Base-by-base conservation (phyloP, 345 rosid species). In the Cardamine occulta region DNA sequence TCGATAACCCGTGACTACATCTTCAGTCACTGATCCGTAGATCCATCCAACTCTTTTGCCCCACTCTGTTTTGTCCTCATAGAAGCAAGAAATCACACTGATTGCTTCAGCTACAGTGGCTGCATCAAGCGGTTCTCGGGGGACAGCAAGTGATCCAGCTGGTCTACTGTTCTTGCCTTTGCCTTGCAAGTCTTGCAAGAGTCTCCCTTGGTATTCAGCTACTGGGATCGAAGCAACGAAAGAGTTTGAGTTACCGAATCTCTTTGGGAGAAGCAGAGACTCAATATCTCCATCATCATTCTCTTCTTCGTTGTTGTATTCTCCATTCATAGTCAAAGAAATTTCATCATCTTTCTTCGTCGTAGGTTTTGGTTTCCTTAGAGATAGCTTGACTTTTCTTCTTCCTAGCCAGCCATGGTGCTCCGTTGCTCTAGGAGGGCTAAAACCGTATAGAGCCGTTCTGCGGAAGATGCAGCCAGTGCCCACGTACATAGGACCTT, bases 11-110 rank as follows among this genome's bases (percentile, higher is more conserved):
- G 96, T 88, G 29, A 88, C 93, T 3, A 88, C 96, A 79, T 90
- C 96, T 75, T 90, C 96, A 7, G 93, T 88, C 7, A 88, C 96
- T 1, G 96, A 90, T 13, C 93, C 96, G 51, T 90, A 88, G 45
- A 88, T 90, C 96, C 93, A 90, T 19, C 96, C 96, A 2, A 90
- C 93, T 78, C 90, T 76, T 62, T 85, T 86, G 2, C 96, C 91
- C 93, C 96, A 88, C 65, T 88, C 96, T 0, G 91, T 90, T 82
- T 82, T 87, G 63, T 90, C 96, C 75, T 90, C 96, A 14, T 88
- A 88, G 77, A 86, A 90, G 74, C 96, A 90, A 11, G 96, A 90
- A 66, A 90, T 86, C 13, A 87, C 91, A 69, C 86, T 84, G 42
- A 88, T 90, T 42, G 93, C 96, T 68, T 88, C 91, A 0, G 96